Conservation (phyloP, 129 eudicot genomes). For the Lactuca sativa region DNA sequence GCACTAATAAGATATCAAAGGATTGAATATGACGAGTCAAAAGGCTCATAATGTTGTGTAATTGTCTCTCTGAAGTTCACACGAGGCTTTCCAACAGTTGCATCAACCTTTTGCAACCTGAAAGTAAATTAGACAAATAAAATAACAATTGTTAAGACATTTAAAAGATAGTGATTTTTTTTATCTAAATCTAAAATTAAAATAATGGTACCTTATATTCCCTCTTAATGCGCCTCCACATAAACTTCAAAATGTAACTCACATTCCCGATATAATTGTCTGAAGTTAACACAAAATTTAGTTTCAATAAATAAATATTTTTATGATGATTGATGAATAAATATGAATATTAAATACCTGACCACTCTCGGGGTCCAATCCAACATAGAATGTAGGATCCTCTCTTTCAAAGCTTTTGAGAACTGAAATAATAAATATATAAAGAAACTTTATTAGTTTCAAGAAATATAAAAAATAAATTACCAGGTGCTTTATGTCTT, state of each 20-base stretch:
- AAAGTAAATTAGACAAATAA: conserved; percentile 14
- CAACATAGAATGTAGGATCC: conserved; percentile 97
- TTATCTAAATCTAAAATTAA: conserved; percentile 1
- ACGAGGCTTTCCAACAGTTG: conserved; percentile 92
- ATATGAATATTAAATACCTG: no score
- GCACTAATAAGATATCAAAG: no score
- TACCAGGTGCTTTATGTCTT: no score
- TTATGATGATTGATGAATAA: background rate
- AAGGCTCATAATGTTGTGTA: conserved; percentile 92
- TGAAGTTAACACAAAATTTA: conserved; percentile 30
- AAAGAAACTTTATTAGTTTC: conserved; percentile 4
- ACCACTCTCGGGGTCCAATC: conserved; percentile 91
- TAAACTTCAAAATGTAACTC: conserved; percentile 92
- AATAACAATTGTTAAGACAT: background rate
- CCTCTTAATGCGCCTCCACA: conserved; percentile 88
- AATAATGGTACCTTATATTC: conserved; percentile 71
- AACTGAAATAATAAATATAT: conserved; percentile 49
- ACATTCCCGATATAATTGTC: conserved; percentile 99
- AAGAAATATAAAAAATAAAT: no score
- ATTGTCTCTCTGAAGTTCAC: conserved; percentile 95
- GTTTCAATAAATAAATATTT: background rate
- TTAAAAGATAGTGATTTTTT: background rate
- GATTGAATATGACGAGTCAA: no score
- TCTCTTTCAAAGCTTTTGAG: conserved; percentile 95
- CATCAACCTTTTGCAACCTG: conserved; percentile 63